phyloP scores from a whole-genome alignment of 768 basidiomycete genomes.

The Pholiota microspora region DNA sequence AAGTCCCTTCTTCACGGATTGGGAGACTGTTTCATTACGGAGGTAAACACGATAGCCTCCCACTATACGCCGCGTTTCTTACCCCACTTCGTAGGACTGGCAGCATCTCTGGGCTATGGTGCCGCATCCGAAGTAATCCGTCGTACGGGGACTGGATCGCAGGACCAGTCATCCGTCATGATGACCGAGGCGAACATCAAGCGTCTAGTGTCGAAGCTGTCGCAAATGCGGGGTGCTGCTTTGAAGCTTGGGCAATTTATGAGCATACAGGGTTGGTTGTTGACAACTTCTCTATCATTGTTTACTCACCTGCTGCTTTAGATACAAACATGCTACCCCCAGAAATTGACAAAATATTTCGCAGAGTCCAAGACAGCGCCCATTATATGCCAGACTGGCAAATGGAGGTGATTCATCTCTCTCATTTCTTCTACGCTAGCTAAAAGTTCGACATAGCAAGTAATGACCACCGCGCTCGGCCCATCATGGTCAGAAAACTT shows the following conservation, averaged over 20 bases:
- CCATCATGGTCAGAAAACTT: slow-evolving; percentile 73
- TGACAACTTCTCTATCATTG: neutral
- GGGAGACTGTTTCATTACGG: slow-evolving; percentile 95
- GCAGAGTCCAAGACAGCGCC: slow-evolving; percentile 90
- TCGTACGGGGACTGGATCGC: slow-evolving; percentile 48
- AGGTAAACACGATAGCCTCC: too few species aligned
- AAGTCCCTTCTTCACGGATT: slow-evolving; percentile 86
- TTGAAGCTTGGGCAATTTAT: slow-evolving; percentile 96
- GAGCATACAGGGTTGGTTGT: slow-evolving; percentile 78
- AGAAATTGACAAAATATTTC: slow-evolving; percentile 85
- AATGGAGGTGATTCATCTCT: slow-evolving; percentile 68
- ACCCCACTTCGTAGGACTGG: slow-evolving; percentile 74
- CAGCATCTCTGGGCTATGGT: slow-evolving; percentile 85
- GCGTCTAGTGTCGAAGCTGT: slow-evolving; percentile 88
- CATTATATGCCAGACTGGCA: slow-evolving; percentile 99
- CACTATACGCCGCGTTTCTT: too few species aligned
- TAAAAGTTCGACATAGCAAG: slow-evolving; percentile 55
- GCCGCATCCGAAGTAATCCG: slow-evolving; percentile 86
- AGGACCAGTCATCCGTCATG: slow-evolving; percentile 49
- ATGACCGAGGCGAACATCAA: slow-evolving; percentile 91
- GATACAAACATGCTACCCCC: slow-evolving; percentile 88
- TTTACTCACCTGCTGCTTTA: slow-evolving; percentile 25
- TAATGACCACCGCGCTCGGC: slow-evolving; percentile 73
- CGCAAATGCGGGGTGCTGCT: slow-evolving; percentile 94
- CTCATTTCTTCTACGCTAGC: neutral